Base-by-base conservation (phyloP, 1,139 yeast genomes). In the Yamadazyma dendronema region DNA sequence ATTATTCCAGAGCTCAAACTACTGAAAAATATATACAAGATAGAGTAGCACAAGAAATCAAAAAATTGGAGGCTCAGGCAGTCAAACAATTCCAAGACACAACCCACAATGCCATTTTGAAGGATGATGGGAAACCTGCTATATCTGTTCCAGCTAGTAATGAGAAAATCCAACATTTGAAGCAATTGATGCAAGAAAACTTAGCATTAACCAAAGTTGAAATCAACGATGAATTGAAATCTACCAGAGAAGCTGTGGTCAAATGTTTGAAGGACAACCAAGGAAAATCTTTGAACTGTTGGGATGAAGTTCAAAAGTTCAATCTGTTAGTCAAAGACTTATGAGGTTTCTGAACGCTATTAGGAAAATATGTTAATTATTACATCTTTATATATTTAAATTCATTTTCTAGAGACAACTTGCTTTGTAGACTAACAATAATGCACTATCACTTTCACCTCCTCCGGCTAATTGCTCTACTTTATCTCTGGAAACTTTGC, bases 371-470 rank as follows among this genome's bases (percentile, higher is more conserved):
- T 7, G 22, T 19, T 7, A 7, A 9, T 19, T 19, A 19, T 19
- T 19, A 19, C 22, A 19, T 26, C 12, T 26, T 5, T 14, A 26
- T 14, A 26, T 26, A 5, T 29, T 21, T 19, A 17, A 17, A 29
- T n/a, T 33, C 11, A 27, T 17, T 9, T 16, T 16, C 33, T 36
- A 40, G 21, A 40, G 27, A 29, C 92, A 95, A 50, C 81, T 77
- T 3, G 88, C 95, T 56, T 83, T 84, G 69, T 92, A 92, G 38
- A 92, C 64, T 48, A 90, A 73, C 44, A 94, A 82, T 62, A 92
- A 77, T 2, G 98, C 98, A 53, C 95, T 81, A 62, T 92, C 98
- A 51, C 95, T 82, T 65, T 94, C 98, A 43, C 98, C 97, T 36
- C 99, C 99, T 33, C 98, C 99, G 7, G 97, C 86, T 47, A 94